Conservation (phyloP, 164 flowering plant genomes). For the Akebia trifoliata region DNA sequence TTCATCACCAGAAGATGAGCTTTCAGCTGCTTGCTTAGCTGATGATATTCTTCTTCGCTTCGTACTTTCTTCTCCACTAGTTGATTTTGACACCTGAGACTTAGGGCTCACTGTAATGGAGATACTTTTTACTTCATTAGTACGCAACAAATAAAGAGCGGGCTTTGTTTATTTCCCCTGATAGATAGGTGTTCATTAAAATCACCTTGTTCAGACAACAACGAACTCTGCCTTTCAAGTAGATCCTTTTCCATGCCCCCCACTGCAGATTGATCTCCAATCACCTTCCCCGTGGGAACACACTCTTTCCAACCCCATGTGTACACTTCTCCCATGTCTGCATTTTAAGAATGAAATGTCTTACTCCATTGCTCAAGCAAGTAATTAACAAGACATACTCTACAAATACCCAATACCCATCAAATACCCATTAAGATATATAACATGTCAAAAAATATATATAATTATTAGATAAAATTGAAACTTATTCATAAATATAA, state of each 20-base stretch:
- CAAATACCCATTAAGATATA: no score
- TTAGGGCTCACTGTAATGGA: conserved; percentile 58
- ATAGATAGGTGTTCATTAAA: not conserved
- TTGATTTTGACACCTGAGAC: conserved; percentile 50
- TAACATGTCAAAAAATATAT: no score
- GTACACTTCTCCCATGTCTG: conserved; percentile 77
- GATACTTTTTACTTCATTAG: conserved; percentile 20
- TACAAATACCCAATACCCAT: no score
- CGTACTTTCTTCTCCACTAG: conserved; percentile 57
- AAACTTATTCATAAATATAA: no score
- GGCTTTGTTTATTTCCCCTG: conserved; percentile 1
- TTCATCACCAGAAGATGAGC: conserved; percentile 71
- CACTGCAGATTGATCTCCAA: conserved; percentile 47
- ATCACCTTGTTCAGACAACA: conserved; percentile 69
- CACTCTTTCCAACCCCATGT: conserved; percentile 99
- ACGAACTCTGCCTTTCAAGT: conserved; percentile 39
- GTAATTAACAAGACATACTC: no score
- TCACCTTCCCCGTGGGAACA: conserved; percentile 83
- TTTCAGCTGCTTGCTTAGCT: conserved; percentile 62
- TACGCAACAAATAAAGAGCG: conserved; percentile 9
- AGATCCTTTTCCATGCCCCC: conserved; percentile 44
- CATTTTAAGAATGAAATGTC: not conserved
- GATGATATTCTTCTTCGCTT: conserved; percentile 74
- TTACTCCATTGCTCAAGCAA: no score
- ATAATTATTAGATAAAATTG: no score